A percentile compares a stretch with the other conserved stretches of the same genome.
phyloP scores from a whole-genome alignment of 768 basidiomycete genomes.

The Mrakia frigida region DNA sequence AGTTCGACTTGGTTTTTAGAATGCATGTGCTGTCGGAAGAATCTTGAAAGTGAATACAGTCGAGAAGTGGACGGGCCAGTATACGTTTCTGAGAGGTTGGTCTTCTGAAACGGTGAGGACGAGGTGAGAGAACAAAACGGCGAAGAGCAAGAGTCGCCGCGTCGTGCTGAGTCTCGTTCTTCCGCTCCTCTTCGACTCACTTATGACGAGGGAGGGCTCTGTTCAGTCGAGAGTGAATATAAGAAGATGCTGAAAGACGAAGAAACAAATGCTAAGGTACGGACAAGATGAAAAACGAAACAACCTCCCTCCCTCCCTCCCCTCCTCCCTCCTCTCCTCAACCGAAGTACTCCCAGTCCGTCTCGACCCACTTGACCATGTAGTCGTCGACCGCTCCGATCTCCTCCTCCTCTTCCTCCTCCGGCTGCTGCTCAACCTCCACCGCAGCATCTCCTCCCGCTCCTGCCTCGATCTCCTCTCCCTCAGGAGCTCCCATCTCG shows the following conservation, averaged over 20 bases:
- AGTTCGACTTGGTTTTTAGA: no score
- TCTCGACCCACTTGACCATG: conserved; percentile 58
- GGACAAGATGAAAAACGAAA: neutral
- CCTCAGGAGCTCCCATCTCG: conserved; percentile 42
- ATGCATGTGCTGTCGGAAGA: no score
- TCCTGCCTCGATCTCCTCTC: conserved; percentile 47
- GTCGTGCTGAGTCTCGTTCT: no score
- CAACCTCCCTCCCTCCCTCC: neutral
- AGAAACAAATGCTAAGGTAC: neutral
- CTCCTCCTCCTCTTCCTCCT: conserved; percentile 46
- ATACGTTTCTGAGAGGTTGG: no score
- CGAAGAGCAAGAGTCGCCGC: no score
- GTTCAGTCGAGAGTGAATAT: no score
- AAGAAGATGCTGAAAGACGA: neutral
- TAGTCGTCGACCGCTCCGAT: conserved; percentile 76
- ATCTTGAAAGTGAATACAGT: no score
- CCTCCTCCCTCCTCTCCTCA: neutral
- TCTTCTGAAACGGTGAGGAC: no score
- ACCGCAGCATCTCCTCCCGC: conserved; percentile 30
- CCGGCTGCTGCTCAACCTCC: conserved; percentile 36
- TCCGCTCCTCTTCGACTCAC: no score
- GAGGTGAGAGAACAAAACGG: no score
- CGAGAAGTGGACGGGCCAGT: no score
- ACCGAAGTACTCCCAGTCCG: conserved; percentile 35
- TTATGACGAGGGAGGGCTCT: no score